Base-by-base conservation (phyloP, 345 rosid genomes). In the Gossypioides kirkii region DNA sequence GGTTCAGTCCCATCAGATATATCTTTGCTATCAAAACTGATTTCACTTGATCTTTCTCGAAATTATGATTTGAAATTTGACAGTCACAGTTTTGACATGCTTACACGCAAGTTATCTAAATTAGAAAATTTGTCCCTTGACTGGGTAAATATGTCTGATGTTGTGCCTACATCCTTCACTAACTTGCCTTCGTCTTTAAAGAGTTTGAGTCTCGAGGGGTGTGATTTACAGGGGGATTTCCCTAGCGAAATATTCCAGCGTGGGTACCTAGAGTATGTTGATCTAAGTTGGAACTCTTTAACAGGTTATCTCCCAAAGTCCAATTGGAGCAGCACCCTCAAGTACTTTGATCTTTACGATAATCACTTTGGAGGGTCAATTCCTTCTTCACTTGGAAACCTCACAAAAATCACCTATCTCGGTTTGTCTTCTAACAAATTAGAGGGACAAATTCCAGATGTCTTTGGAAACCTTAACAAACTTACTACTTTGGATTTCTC, bases 181-280 rank as follows among this genome's bases (percentile, higher is more conserved):
- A 52, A 52, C 56, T 7, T 52, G n/a, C 0, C n/a, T 50, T 50
- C 22, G 0, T 52, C 22, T 17, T 18, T 52, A n/a, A 17, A 7
- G 56, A 0, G 3, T 17, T 52, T 52, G 56, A n/a, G 10, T n/a
- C 3, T 52, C 10, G 22, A n/a, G 23, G 1, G 1, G 0, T 52
- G 20, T 52, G 10, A 0, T 7, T 52, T 52, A n/a, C 56, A 52
- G 10, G 56, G 56, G 0, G 42, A 22, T 1, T 53, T 80, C 11
- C 81, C 83, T 1, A 42, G 22, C 1, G 65, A 47, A 3, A 10
- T 72, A 26, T 80, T 82, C 38, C 66, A 0, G 36, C 25, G 61
- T 0, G 74, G 72, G 20, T 6, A 65, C 32, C 50, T 65, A 14
- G 38, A 74, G 5, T 16, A 14, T 13, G 2, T 72, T 8, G 22